Evolutionary conservation across 768 basidiomycete species (phyloP).

Genomic region (Tephrocybe sp.): DNA sequence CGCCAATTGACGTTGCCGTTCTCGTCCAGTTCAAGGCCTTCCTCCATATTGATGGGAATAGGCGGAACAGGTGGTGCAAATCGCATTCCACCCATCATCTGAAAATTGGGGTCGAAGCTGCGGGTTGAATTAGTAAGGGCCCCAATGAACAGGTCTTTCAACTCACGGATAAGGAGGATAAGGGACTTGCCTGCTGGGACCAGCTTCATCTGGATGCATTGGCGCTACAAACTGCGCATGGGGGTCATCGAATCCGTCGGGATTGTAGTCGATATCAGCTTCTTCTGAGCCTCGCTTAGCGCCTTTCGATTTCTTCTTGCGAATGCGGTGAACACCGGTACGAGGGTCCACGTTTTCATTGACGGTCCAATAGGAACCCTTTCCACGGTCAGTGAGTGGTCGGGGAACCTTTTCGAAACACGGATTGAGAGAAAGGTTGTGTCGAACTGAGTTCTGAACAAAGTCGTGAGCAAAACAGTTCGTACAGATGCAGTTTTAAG

Average conservation of each 20-base stretch:
- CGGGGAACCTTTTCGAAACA: constrained; percentile 91
- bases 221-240: constrained; percentile 56
- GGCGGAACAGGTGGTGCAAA: constrained; percentile 55
- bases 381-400: constrained; percentile 88
- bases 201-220: constrained; percentile 61
- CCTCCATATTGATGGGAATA: constrained; percentile 63
- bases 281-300: constrained; percentile 55
- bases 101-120: constrained; percentile 76
- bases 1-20: constrained; percentile 83
- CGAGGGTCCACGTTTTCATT: constrained; percentile 89
- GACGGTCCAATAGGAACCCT: constrained; percentile 92
- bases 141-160: background rate
- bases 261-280: constrained; percentile 66
- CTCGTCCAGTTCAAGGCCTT: constrained; percentile 71
- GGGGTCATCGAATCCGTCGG: constrained; percentile 55
- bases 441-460: constrained; percentile 82
- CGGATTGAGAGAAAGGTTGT: constrained; percentile 87
- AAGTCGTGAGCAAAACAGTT: constrained; percentile 23
- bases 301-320: constrained; percentile 81
- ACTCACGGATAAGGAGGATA: constrained; percentile 67
- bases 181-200: constrained; percentile 55
- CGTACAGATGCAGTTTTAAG: constrained; percentile 27
- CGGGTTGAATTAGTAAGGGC: constrained; percentile 16
- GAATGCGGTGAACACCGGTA: constrained; percentile 84
- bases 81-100: constrained; percentile 67